These are phyloP conservation scores for Rhizopus arrhizus DNA, from an alignment of 371 early-diverging fungal genomes.

Conservation along the genomic window DNA sequence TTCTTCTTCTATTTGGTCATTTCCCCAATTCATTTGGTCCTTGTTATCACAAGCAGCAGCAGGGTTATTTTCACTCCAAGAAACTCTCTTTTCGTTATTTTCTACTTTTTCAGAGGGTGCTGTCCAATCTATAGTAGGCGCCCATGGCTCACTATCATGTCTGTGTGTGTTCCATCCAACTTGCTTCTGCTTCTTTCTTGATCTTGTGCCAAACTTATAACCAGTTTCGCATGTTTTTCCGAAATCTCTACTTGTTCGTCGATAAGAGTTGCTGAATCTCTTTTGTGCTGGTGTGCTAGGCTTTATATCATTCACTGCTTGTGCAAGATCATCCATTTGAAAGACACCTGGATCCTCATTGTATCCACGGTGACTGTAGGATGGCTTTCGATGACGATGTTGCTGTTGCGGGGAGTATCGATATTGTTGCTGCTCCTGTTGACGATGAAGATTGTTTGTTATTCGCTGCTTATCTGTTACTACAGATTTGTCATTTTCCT, in stretches of 20 bases:
- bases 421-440: not conserved
- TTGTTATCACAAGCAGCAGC: conserved; percentile 3
- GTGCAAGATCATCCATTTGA: conserved; percentile 6
- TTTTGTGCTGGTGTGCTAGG: not conserved
- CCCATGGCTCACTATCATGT: conserved; percentile 32
- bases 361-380: conserved; percentile 2
- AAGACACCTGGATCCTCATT: conserved; percentile 8
- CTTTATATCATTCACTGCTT: not conserved
- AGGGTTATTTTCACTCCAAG: conserved; percentile 22
- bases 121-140: conserved; percentile 29
- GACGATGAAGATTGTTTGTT: conserved; percentile 1
- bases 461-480: not conserved
- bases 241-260: conserved; percentile 19
- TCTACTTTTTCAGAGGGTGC: conserved; percentile 12
- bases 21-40: conserved; percentile 6
- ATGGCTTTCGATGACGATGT: conserved; percentile 14
- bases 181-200: conserved; percentile 16
- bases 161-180: conserved; percentile 40
- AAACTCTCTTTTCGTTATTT: not conserved
- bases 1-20: conserved; percentile 11
- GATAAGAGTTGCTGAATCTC: not conserved
- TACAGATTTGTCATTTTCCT: conserved; percentile 15
- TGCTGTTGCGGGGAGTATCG: conserved; percentile 1
- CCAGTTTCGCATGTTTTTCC: conserved; percentile 5
- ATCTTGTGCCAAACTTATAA: conserved; percentile 17